phyloP scores from a whole-genome alignment of 2,329 filamentous ascomycete genomes.

The Aciculosporium take region DNA sequence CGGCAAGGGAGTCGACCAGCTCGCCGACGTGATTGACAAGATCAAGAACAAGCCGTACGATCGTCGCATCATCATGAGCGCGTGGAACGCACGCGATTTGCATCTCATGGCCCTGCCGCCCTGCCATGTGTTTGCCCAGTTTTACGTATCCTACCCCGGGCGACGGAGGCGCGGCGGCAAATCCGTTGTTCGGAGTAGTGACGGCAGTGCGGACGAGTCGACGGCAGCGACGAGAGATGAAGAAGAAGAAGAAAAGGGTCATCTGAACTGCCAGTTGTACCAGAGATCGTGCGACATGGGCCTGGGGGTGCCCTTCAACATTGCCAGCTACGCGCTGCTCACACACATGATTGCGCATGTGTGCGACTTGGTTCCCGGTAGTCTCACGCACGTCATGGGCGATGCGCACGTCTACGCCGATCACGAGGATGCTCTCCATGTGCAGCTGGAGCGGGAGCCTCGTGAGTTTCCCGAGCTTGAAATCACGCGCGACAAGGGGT shows the following conservation, averaged over 20 bases:
- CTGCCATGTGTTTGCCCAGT: slow-evolving; percentile 96
- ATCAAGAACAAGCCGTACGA: slow-evolving; percentile 75
- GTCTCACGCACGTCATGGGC: slow-evolving; percentile 88
- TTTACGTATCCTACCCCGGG: slow-evolving; percentile 68
- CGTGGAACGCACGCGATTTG: slow-evolving; percentile 86
- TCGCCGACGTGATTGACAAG: slow-evolving; percentile 81
- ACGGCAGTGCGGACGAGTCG: neutral
- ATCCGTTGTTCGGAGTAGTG: neutral
- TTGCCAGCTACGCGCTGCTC: slow-evolving; percentile 82
- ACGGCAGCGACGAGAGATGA: neutral
- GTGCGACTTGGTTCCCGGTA: slow-evolving; percentile 71
- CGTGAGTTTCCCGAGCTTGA: slow-evolving; percentile 65
- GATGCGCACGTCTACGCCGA: slow-evolving; percentile 95
- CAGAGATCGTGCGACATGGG: slow-evolving; percentile 96
- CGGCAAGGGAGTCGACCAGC: slow-evolving; percentile 81
- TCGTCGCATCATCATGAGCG: slow-evolving; percentile 74
- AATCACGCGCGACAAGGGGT: slow-evolving; percentile 52
- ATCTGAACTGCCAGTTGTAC: slow-evolving; percentile 78
- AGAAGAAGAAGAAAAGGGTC: slow-evolving; percentile 37
- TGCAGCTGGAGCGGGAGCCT: slow-evolving; percentile 69
- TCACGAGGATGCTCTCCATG: slow-evolving; percentile 73
- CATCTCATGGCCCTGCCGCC: slow-evolving; percentile 83
- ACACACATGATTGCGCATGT: slow-evolving; percentile 92
- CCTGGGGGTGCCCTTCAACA: slow-evolving; percentile 93
- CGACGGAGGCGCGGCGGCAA: slow-evolving; percentile 6